A percentile compares a stretch with the other conserved stretches of the same genome.
Evolutionary conservation across 176 grass and related monocot species (phyloP).

Genomic region (Leersia perrieri): DNA sequence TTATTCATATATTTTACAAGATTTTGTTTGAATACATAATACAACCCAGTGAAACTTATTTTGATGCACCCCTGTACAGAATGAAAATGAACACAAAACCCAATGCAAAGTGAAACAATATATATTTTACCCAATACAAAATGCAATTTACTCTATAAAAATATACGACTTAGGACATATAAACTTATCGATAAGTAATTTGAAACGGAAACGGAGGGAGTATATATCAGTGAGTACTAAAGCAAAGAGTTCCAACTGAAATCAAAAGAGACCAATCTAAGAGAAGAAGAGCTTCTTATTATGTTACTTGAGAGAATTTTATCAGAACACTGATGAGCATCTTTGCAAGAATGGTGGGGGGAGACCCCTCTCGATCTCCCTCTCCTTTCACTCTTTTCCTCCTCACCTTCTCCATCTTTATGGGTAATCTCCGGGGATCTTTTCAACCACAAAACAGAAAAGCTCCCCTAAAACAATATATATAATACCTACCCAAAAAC

Average conservation of each 20-base stretch:
- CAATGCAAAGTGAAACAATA: too few species aligned
- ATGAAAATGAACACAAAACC: too few species aligned
- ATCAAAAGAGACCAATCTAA: not conserved
- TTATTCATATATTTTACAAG: too few species aligned
- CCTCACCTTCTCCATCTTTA: constrained; percentile 15
- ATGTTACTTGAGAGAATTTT: constrained; percentile 11
- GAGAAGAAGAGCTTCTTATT: constrained; percentile 32
- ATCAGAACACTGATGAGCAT: constrained; percentile 8
- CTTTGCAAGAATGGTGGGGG: constrained; percentile 46
- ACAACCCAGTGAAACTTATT: too few species aligned
- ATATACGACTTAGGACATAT: too few species aligned
- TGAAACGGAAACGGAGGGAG: too few species aligned
- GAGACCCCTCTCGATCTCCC: constrained; percentile 31
- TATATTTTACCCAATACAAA: too few species aligned
- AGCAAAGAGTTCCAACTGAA: not conserved
- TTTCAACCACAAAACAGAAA: constrained; percentile 47
- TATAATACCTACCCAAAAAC: constrained; percentile 30
- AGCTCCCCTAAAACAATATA: constrained; percentile 31
- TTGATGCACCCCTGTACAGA: too few species aligned
- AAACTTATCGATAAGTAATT: too few species aligned
- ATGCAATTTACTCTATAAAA: too few species aligned
- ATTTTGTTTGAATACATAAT: too few species aligned
- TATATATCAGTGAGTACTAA: not conserved
- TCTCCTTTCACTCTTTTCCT: constrained; percentile 39
- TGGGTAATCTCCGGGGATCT: constrained; percentile 29